Conservation (phyloP, 805 yeast genomes). For the Torulaspora quercuum region DNA sequence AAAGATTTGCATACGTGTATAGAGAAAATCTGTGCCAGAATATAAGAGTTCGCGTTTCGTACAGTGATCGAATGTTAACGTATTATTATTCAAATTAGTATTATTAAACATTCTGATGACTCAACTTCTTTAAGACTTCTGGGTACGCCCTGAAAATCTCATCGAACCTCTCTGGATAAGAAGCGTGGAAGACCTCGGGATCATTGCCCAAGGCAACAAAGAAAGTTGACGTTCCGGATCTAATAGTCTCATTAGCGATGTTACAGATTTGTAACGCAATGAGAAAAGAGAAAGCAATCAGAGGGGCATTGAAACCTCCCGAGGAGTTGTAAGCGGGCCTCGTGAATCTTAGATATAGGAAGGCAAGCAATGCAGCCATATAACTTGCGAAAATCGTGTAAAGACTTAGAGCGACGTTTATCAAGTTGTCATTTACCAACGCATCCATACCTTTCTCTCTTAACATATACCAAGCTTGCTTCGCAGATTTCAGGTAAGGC, state of each 20-base stretch:
- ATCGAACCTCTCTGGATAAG: slow-evolving; percentile 67
- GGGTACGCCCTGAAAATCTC: slow-evolving; percentile 65
- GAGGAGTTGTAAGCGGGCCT: slow-evolving; percentile 58
- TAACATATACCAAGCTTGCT: slow-evolving; percentile 75
- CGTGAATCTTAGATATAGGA: slow-evolving; percentile 63
- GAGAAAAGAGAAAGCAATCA: slow-evolving; percentile 68
- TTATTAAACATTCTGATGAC: slow-evolving; percentile 31
- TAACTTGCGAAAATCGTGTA: slow-evolving; percentile 71
- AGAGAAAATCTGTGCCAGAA: background rate
- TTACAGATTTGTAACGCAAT: slow-evolving; percentile 74
- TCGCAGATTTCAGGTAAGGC: slow-evolving; percentile 69
- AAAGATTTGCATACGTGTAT: slow-evolving; percentile 9
- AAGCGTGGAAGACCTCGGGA: slow-evolving; percentile 74
- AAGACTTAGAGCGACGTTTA: slow-evolving; percentile 73
- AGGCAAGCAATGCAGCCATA: slow-evolving; percentile 58
- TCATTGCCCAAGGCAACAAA: slow-evolving; percentile 79
- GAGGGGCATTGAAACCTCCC: slow-evolving; percentile 65
- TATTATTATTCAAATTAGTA: background rate
- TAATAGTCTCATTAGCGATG: slow-evolving; percentile 67
- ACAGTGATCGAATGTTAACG: slow-evolving; percentile 1
- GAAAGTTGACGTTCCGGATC: slow-evolving; percentile 79
- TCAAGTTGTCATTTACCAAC: slow-evolving; percentile 76
- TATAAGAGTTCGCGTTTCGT: background rate
- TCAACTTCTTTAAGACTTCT: slow-evolving; percentile 56
- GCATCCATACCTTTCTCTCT: slow-evolving; percentile 81